These are phyloP conservation scores for Astrocystis sublimbata DNA, from an alignment of 495 filamentous ascomycete species.

Conservation along the genomic window DNA sequence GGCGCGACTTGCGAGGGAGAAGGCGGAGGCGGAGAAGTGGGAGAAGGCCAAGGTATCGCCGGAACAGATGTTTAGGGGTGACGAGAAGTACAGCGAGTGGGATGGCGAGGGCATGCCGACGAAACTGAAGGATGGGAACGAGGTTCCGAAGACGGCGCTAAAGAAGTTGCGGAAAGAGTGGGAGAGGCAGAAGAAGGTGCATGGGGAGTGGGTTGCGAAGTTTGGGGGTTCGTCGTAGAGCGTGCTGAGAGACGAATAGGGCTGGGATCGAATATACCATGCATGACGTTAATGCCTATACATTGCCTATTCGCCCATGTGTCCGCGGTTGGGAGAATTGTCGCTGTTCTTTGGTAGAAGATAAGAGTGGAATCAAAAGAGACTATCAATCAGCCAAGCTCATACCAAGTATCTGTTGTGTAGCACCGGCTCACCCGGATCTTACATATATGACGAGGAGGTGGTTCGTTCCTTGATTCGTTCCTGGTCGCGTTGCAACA, in stretches of 20 bases:
- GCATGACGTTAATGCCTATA: too few species aligned
- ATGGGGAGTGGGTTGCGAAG: conserved; percentile 62
- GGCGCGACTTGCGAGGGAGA: conserved; percentile 59
- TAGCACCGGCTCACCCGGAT: not conserved
- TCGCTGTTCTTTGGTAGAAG: too few species aligned
- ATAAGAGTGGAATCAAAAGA: too few species aligned
- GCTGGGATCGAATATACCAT: too few species aligned
- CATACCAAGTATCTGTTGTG: too few species aligned
- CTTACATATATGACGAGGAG: not conserved
- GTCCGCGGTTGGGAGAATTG: too few species aligned
- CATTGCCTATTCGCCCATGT: too few species aligned
- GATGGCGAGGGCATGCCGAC: conserved; percentile 84
- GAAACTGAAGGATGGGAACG: conserved; percentile 70
- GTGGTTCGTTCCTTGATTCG: too few species aligned
- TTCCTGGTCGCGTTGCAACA: too few species aligned
- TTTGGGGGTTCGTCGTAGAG: conserved; percentile 38
- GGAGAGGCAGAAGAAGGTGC: conserved; percentile 86
- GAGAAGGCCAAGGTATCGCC: conserved; percentile 73
- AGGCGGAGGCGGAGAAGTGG: conserved; percentile 52
- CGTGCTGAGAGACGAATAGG: too few species aligned
- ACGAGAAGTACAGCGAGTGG: conserved; percentile 75
- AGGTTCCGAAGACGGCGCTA: conserved; percentile 72
- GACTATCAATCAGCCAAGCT: too few species aligned
- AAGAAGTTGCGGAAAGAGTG: conserved; percentile 93
- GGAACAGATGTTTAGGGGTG: conserved; percentile 69